phyloP scores from a whole-genome alignment of 441 rosid species.

The Sinapis alba region DNA sequence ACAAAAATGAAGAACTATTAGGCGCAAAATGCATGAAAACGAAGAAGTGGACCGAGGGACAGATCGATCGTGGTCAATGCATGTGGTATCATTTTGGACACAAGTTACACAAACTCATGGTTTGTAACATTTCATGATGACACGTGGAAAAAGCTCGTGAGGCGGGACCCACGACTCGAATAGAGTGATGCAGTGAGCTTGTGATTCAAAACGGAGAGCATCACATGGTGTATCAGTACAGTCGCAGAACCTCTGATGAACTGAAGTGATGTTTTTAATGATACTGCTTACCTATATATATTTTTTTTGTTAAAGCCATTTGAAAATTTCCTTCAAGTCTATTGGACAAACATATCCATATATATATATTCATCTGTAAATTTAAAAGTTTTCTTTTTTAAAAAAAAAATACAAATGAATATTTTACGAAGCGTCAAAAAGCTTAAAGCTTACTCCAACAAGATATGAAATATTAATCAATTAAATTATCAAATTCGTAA shows the following conservation, averaged over 20 bases:
- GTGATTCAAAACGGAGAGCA: conserved; percentile 12
- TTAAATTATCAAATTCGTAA: neutral
- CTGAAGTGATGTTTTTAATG: neutral
- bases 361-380: neutral
- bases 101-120: conserved; percentile 2
- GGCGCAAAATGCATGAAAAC: neutral
- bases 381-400: neutral
- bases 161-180: conserved; percentile 5
- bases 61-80: neutral
- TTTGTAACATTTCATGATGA: neutral
- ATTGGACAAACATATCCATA: neutral
- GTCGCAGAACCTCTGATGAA: conserved; percentile 15
- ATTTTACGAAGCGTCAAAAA: neutral
- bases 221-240: conserved; percentile 25
- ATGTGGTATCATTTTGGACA: conserved; percentile 33
- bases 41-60: neutral
- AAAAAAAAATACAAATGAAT: neutral
- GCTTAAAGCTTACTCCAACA: neutral
- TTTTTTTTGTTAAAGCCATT: neutral
- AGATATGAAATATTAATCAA: neutral
- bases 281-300: too few species aligned
- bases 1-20: neutral
- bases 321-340: neutral
- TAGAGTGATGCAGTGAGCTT: neutral
- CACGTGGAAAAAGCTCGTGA: conserved; percentile 35